These are phyloP conservation scores for Celoporthe dispersa DNA, from an alignment of 2,329 filamentous ascomycete species.

Conservation along the genomic window DNA sequence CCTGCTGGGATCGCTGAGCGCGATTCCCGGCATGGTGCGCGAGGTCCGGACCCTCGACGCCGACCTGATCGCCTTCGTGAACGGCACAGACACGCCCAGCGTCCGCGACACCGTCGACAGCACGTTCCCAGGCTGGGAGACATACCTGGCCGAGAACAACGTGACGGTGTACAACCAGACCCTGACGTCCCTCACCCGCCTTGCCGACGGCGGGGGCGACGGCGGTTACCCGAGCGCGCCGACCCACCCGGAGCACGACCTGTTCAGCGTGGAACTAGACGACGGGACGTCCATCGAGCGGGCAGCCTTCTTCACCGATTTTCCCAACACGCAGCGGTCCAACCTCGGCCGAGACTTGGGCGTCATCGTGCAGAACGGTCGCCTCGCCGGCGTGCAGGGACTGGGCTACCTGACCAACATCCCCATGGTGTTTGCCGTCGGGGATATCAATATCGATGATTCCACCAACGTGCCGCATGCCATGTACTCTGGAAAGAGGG, in stretches of 20 bases:
- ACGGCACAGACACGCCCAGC: constrained; percentile 59
- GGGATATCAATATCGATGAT: constrained; percentile 64
- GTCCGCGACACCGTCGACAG: constrained; percentile 44
- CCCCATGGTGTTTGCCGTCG: constrained; percentile 59
- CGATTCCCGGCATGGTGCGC: constrained; percentile 49
- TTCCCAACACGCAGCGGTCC: constrained; percentile 52
- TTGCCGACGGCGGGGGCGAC: constrained; percentile 44
- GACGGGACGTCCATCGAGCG: constrained; percentile 51
- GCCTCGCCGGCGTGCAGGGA: constrained; percentile 47
- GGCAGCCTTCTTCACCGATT: constrained; percentile 57
- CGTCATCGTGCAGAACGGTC: constrained; percentile 48
- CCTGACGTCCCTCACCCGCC: constrained; percentile 52
- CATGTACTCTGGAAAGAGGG: constrained; percentile 61
- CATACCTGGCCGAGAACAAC: constrained; percentile 54
- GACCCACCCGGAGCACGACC: constrained; percentile 53
- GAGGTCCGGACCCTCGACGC: constrained; percentile 60
- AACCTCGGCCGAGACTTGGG: constrained; percentile 51
- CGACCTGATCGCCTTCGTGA: constrained; percentile 62
- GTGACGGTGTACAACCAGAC: constrained; percentile 61
- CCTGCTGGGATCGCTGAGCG: constrained; percentile 51
- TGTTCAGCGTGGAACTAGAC: constrained; percentile 58
- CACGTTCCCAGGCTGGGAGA: constrained; percentile 51
- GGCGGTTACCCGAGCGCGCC: constrained; percentile 47
- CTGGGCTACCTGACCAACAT: constrained; percentile 57
- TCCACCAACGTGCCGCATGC: constrained; percentile 65